phyloP scores from a whole-genome alignment of 495 filamentous ascomycete genomes.

The Stereocaulon alpinum region DNA sequence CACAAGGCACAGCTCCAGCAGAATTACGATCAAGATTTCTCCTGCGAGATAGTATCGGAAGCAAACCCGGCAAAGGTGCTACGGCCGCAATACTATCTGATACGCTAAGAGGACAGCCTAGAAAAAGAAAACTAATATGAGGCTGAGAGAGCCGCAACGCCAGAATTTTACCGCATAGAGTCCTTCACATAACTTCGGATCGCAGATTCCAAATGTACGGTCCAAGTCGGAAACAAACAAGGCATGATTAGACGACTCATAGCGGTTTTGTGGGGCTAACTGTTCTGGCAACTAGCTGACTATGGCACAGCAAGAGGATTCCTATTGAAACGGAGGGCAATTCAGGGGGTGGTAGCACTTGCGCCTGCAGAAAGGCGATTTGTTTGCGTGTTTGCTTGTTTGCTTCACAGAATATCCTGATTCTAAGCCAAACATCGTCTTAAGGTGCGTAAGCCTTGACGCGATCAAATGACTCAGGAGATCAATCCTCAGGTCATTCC shows the following conservation, averaged over 20 bases:
- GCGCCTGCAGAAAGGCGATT: neutral
- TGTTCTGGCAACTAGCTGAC: neutral
- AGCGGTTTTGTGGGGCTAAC: neutral
- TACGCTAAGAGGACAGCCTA: neutral
- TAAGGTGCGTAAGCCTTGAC: neutral
- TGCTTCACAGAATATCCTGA: neutral
- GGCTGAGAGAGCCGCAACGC: slow-evolving; percentile 5
- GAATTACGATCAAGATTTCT: neutral
- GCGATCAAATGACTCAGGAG: neutral
- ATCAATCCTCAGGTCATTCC: neutral
- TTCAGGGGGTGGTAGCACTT: neutral
- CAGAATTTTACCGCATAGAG: neutral
- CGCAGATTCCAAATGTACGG: neutral
- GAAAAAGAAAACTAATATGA: slow-evolving; percentile 3
- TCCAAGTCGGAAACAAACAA: neutral
- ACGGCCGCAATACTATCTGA: neutral
- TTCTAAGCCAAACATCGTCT: neutral
- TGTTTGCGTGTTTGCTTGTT: neutral
- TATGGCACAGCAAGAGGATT: neutral
- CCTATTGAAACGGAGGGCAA: neutral
- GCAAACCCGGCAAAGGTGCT: neutral
- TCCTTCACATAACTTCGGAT: neutral
- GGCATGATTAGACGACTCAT: neutral
- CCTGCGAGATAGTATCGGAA: slow-evolving; percentile 3
- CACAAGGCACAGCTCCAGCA: neutral